phyloP scores from a whole-genome alignment of 1,139 yeast species.

The Spathaspora sp. region DNA sequence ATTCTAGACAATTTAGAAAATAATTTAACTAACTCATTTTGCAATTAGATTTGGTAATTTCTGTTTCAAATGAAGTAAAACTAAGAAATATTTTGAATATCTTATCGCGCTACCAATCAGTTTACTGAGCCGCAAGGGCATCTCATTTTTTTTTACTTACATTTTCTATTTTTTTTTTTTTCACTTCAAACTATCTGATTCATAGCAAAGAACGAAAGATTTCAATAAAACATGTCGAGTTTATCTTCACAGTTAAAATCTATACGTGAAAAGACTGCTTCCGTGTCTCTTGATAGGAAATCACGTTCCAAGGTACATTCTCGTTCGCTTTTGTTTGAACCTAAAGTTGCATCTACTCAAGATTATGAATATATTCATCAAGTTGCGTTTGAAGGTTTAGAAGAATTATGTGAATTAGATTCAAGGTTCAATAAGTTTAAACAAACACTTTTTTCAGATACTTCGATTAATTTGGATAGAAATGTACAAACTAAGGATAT shows the following conservation, averaged over 20 bases:
- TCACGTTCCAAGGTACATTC: slow-evolving; percentile 84
- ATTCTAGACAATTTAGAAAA: no score
- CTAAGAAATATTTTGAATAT: no score
- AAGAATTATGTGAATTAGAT: slow-evolving; percentile 69
- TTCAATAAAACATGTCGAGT: slow-evolving; percentile 38
- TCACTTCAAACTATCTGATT: neutral
- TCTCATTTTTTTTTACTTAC: neutral
- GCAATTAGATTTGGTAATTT: no score
- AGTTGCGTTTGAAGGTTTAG: slow-evolving; percentile 72
- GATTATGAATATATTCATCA: slow-evolving; percentile 83
- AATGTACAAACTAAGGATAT: slow-evolving; percentile 76
- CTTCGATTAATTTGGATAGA: slow-evolving; percentile 78
- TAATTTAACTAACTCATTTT: no score
- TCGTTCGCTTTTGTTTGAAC: slow-evolving; percentile 81
- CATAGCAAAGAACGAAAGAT: neutral
- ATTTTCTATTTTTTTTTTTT: slow-evolving; percentile 1
- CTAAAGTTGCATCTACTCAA: slow-evolving; percentile 87
- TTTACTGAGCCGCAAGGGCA: neutral
- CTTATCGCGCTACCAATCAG: neutral
- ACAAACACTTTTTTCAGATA: slow-evolving; percentile 74
- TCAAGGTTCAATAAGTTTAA: slow-evolving; percentile 70
- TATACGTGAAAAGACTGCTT: slow-evolving; percentile 63
- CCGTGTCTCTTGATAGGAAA: slow-evolving; percentile 84
- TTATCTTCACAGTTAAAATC: slow-evolving; percentile 81
- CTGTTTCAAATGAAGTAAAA: no score